Evolutionary conservation across 192 early-diverging fungal genomes (phyloP).

Genomic region (Oehlia diaphana): DNA sequence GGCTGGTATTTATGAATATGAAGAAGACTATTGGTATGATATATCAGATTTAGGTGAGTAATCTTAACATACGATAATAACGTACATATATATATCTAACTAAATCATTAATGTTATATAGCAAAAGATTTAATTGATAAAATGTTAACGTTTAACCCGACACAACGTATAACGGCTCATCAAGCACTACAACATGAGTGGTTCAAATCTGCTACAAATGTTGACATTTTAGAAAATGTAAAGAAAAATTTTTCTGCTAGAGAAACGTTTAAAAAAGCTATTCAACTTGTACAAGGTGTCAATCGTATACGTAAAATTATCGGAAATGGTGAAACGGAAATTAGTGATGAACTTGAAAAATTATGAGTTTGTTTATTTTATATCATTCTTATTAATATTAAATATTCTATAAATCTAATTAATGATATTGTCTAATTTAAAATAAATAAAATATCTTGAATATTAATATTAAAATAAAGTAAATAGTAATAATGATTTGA

Average conservation of each 20-base stretch:
- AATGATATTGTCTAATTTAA: too few relatives aligned
- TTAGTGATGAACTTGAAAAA: background rate
- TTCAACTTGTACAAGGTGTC: constrained; percentile 5
- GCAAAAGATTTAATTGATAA: constrained; percentile 76
- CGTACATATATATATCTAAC: background rate
- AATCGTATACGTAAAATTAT: background rate
- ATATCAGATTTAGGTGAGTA: constrained; percentile 65
- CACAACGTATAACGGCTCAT: constrained; percentile 73
- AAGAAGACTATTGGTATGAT: constrained; percentile 76
- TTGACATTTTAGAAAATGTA: constrained; percentile 23
- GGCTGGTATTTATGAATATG: constrained; percentile 64
- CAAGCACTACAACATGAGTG: constrained; percentile 88
- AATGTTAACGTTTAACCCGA: constrained; percentile 65
- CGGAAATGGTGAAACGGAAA: background rate
- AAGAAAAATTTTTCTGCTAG: constrained; percentile 14
- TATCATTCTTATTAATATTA: too few relatives aligned
- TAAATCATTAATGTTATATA: background rate
- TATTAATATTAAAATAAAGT: too few relatives aligned
- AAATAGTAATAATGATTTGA: too few relatives aligned
- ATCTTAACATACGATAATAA: background rate
- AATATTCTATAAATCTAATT: too few relatives aligned
- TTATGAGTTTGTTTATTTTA: background rate
- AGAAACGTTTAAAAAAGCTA: constrained; percentile 14
- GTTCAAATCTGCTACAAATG: constrained; percentile 42
- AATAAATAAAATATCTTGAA: too few relatives aligned